Evolutionary conservation across 1,284 basidiomycete species (phyloP), one percentile per base, ranked within the genome.

Genomic region (Ustilago lituana): DNA sequence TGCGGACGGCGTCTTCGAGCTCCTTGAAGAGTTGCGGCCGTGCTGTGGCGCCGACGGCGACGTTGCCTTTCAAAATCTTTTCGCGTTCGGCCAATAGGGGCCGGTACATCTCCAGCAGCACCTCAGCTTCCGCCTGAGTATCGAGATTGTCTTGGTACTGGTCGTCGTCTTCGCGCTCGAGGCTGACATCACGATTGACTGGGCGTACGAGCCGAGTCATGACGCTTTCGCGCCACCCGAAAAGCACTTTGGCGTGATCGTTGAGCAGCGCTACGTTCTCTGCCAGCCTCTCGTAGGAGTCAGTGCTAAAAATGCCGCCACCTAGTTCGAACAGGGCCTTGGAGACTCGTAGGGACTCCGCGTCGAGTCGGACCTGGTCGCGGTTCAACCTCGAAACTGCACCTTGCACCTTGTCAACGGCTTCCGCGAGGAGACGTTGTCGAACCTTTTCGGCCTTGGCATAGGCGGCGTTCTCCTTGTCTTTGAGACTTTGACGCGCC

Each of bases 101-200:
- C 1, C 74, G 67, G 45, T 80, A 80, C 78, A 80, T 80, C 40
- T 80, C 78, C 12, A 79, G 61, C 15, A 80, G 45, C 20, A 68
- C 73, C 49, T 81, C 79, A 0, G 76, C 78, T 48, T 80, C 76
- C 31, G 66, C 71, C 44, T 81, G 79, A 6, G 75, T 73, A 32
- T 81, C 79, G 4, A 81, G 60, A 20, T 79, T 74, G 23, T 81
- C 78, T 19, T 74, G 70, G 36, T 80, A 81, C 36, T 78, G 72
- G 45, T 81, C 79, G 48, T 80, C 79, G 29, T 73, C 70, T 14
- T 77, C 77, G 8, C 73, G 65, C 40, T 74, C 75, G 19, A 66
- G 60, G 41, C 64, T 65, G 31, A 80, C 70, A 15, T 79, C 78
- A 38, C 79, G 73, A 49, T 78, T 81, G 37, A 81, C 73, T 2